Conservation (phyloP, 352 stramenopile genomes). For the Phytophthora pluvialis region DNA sequence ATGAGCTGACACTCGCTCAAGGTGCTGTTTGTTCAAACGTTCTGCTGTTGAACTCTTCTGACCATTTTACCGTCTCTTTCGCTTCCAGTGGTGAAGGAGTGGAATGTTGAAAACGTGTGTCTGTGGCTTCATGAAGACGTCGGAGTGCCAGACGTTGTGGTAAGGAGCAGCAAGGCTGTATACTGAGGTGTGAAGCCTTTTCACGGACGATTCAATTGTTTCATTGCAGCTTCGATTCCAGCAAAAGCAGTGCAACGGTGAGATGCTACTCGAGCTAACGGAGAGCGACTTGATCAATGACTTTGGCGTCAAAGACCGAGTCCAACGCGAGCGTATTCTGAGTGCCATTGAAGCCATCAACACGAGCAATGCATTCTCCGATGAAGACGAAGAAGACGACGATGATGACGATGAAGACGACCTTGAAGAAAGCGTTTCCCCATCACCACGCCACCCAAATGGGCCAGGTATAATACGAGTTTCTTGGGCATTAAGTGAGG, state of each 20-base stretch:
- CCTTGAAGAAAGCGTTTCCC: slow-evolving; percentile 7
- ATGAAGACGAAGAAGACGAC: slow-evolving; percentile 65
- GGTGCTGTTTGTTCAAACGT: slow-evolving; percentile 24
- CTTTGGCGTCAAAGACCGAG: slow-evolving; percentile 69
- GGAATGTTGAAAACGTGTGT: slow-evolving; percentile 85
- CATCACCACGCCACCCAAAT: slow-evolving; percentile 15
- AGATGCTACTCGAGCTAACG: slow-evolving; percentile 72
- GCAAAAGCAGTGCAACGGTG: slow-evolving; percentile 66
- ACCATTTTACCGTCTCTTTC: background rate
- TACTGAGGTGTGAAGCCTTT: background rate
- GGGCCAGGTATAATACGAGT: slow-evolving; percentile 22
- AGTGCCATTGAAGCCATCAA: slow-evolving; percentile 83
- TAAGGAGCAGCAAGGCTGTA: slow-evolving; percentile 19
- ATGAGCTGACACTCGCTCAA: slow-evolving; percentile 71
- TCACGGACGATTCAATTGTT: slow-evolving; percentile 7
- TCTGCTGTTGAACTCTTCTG: background rate
- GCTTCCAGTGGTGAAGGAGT: slow-evolving; percentile 66
- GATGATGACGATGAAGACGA: slow-evolving; percentile 47
- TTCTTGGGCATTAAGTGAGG: background rate
- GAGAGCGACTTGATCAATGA: slow-evolving; percentile 84
- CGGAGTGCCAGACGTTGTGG: slow-evolving; percentile 71
- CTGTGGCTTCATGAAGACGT: slow-evolving; percentile 84
- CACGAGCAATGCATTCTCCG: slow-evolving; percentile 67
- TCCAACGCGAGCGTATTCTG: slow-evolving; percentile 74
- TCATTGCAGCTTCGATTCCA: slow-evolving; percentile 61